A percentile compares a stretch with the other conserved stretches of the same genome.
Conservation (phyloP, 257 asterid species). For the Solanum microdontum region DNA sequence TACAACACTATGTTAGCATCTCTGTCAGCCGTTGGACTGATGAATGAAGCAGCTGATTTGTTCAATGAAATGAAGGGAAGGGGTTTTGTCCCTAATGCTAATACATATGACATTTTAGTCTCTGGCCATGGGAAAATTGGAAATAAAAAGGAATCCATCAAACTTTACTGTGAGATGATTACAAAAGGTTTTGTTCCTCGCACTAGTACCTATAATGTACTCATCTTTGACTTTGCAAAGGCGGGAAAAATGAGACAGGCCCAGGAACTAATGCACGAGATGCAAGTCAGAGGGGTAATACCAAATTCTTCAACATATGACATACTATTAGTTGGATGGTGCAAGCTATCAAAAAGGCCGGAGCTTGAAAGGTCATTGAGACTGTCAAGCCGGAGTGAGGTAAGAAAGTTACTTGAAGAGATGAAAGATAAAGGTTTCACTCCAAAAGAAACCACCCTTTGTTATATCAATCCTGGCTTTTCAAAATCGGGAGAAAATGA, state of each 20-base stretch:
- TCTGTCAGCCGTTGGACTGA: constrained; percentile 35
- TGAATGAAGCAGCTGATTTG: constrained; percentile 35
- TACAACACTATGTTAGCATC: constrained; percentile 68
- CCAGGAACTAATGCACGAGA: constrained; percentile 73
- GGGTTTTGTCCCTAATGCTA: constrained; percentile 47
- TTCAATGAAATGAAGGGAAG: constrained; percentile 49
- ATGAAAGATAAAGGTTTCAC: constrained; percentile 58
- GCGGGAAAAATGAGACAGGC: constrained; percentile 85
- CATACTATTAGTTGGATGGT: constrained; percentile 77
- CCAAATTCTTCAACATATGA: constrained; percentile 80
- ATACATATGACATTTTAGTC: constrained; percentile 57
- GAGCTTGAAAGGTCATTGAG: constrained; percentile 34
- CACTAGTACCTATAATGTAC: constrained; percentile 61
- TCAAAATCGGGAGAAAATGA: constrained; percentile 71
- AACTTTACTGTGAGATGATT: constrained; percentile 85
- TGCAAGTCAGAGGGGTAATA: constrained; percentile 53
- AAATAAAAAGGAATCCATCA: constrained; percentile 64
- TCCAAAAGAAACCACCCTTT: constrained; percentile 57
- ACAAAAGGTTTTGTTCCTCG: constrained; percentile 70
- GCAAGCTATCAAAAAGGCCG: constrained; percentile 33
- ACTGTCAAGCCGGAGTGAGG: constrained; percentile 46
- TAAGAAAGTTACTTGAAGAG: constrained; percentile 50
- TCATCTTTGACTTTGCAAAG: constrained; percentile 61
- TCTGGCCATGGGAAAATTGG: constrained; percentile 67
- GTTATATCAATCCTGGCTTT: constrained; percentile 45